Conservation (phyloP, 176 grass and related monocot species). For the Typha latifolia region DNA sequence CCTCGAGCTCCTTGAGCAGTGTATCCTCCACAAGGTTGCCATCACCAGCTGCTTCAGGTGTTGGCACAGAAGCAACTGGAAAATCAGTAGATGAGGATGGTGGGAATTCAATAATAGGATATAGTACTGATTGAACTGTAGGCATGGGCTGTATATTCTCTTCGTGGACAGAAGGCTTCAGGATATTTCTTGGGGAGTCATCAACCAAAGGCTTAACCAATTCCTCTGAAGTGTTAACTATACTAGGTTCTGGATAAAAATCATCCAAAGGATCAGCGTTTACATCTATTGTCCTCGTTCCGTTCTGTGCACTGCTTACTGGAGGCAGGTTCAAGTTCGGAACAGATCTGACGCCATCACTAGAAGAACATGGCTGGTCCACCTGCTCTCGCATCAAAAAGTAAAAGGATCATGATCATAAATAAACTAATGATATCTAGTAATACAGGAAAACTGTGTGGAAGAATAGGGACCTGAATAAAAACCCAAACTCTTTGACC, state of each 20-base stretch:
- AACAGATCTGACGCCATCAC: conserved; percentile 13
- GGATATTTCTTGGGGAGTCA: not conserved
- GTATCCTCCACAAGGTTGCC: conserved; percentile 33
- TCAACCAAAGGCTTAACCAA: not conserved
- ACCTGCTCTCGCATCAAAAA: conserved; percentile 27
- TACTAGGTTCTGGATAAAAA: not conserved
- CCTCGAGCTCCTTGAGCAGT: conserved; percentile 45
- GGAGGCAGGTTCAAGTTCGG: conserved; percentile 43
- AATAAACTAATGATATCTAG: not conserved
- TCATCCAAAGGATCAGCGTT: conserved; percentile 17
- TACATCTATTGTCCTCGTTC: conserved; percentile 26
- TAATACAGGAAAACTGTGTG: conserved; percentile 2
- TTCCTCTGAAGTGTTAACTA: not conserved
- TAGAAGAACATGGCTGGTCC: conserved; percentile 19
- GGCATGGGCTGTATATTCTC: not conserved
- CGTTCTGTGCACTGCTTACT: conserved; percentile 13
- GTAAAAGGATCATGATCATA: not conserved
- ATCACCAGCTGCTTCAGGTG: not conserved
- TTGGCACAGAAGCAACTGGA: not conserved
- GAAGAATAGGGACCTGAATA: conserved; percentile 47
- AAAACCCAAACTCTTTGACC: conserved; percentile 75
- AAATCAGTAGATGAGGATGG: not conserved
- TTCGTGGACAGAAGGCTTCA: not conserved
- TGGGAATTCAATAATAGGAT: conserved; percentile 14
- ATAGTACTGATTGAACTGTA: conserved; percentile 7